Evolutionary conservation across 169 alveolate genomes (phyloP), one percentile per base, ranked within the genome.

Genomic region (Hepatocystis sp.): DNA sequence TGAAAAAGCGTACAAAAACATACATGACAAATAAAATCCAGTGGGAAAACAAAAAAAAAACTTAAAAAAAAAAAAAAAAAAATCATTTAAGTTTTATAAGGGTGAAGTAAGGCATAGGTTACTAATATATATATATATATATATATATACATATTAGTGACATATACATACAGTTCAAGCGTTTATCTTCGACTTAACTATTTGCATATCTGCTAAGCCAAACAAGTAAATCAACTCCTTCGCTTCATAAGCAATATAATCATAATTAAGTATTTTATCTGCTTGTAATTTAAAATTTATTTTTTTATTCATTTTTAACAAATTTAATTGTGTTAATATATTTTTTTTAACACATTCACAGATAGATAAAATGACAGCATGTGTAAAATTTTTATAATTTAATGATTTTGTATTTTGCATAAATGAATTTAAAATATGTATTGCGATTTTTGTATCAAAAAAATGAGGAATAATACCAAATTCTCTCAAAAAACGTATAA

Each of bases 401-500:
- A 81, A n/a, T 81, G 39, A 61, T 42, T 53, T 65, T 21, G 39
- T 81, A 30, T 47, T 64, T 49, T 81, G 40, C 56, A 51, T 81
- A 25, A 63, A 49, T 34, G 68, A 11, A 4, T 60, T 32, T 30
- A 64, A 52, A 21, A 65, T 40, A 21, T 25, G 66, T 44, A 61
- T 49, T 5, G 67, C 81, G 28, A 49, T 40, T 13, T 64, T 15
- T 30, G 53, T 64, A 39, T 44, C 44, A 19, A 81, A 84, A 64
- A 90, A 88, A 15, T 92, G 94, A 0, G 95, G 95, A 2, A 92
- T 85, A 19, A 92, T 34, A 44, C 90, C 91, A 51, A 92, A 92
- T 55, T 92, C 95, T 11, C 95, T 60, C 32, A 91, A 86, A 44
- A 92, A 84, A 27, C 78, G 81, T 23, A 92, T 91, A 49, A 92